These are phyloP conservation scores for Aspergillus quadrilineatus DNA, from an alignment of 2,329 filamentous ascomycete genomes.

Conservation along the genomic window DNA sequence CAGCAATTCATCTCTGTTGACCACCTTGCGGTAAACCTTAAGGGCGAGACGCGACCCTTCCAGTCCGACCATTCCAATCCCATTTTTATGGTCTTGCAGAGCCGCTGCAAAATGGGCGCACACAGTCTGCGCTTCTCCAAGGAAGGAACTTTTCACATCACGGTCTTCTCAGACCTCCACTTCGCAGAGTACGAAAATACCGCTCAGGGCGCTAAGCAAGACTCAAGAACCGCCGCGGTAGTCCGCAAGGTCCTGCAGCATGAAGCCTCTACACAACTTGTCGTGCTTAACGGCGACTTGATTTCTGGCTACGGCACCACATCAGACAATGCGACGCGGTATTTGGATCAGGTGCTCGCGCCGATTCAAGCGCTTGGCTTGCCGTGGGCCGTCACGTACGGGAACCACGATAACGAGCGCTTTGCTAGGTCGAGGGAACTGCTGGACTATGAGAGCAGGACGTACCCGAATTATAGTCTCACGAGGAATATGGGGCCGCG, in stretches of 20 bases:
- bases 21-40: too few relatives aligned
- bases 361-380: constrained; percentile 58
- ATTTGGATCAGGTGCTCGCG: constrained; percentile 59
- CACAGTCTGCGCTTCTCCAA: neutral
- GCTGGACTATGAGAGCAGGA: constrained; percentile 40
- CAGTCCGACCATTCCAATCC: too few relatives aligned
- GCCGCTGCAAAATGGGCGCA: neutral
- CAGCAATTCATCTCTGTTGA: too few relatives aligned
- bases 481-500: constrained; percentile 46
- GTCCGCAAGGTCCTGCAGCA: neutral
- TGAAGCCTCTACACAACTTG: constrained; percentile 48
- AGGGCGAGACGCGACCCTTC: too few relatives aligned
- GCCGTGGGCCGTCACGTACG: constrained; percentile 67
- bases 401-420: constrained; percentile 66
- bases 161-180: neutral
- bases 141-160: neutral
- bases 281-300: constrained; percentile 70
- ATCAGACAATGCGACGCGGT: constrained; percentile 55
- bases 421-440: constrained; percentile 52
- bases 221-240: neutral
- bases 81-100: too few relatives aligned
- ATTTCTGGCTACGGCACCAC: constrained; percentile 65
- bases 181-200: constrained; percentile 39
- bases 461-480: constrained; percentile 38
- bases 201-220: constrained; percentile 18